These are phyloP conservation scores for Williopsis jadinii DNA, from an alignment of 1,139 yeast genomes.

Conservation along the genomic window DNA sequence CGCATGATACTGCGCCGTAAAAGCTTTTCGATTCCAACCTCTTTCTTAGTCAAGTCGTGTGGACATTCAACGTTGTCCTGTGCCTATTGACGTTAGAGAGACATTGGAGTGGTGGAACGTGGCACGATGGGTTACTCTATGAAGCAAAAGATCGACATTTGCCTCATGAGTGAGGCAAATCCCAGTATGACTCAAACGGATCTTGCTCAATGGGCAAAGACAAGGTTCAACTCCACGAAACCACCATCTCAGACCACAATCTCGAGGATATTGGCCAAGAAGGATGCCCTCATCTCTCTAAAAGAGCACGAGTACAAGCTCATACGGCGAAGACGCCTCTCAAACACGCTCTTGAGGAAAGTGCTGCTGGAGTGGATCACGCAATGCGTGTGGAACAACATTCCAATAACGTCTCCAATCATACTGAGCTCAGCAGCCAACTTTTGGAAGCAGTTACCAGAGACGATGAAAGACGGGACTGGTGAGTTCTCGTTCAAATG, in stretches of 20 bases:
- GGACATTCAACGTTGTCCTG: too few species aligned
- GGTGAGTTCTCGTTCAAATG: slow-evolving; percentile 61
- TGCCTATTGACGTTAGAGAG: too few species aligned
- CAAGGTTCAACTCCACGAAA: slow-evolving; percentile 41
- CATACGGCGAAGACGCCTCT: slow-evolving; percentile 47
- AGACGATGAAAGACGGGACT: slow-evolving; percentile 49
- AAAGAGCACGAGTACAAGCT: slow-evolving; percentile 51
- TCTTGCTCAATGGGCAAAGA: slow-evolving; percentile 58
- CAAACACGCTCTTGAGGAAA: slow-evolving; percentile 49
- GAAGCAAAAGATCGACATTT: slow-evolving; percentile 60
- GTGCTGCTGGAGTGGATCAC: slow-evolving; percentile 64
- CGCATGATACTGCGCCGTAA: too few species aligned
- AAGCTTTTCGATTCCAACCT: too few species aligned
- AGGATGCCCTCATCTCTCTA: slow-evolving; percentile 49
- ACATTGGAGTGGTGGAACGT: too few species aligned
- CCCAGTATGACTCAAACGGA: slow-evolving; percentile 67
- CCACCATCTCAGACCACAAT: slow-evolving; percentile 67
- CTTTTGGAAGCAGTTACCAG: slow-evolving; percentile 56
- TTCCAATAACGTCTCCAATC: slow-evolving; percentile 58
- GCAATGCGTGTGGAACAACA: slow-evolving; percentile 60
- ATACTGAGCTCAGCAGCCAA: slow-evolving; percentile 59
- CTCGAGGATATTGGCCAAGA: slow-evolving; percentile 51
- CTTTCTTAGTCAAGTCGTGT: too few species aligned
- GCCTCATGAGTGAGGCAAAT: slow-evolving; percentile 58
- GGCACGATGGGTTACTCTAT: slow-evolving; percentile 46